phyloP scores from a whole-genome alignment of 768 basidiomycete genomes.

The Hypsizygus marmoreus region DNA sequence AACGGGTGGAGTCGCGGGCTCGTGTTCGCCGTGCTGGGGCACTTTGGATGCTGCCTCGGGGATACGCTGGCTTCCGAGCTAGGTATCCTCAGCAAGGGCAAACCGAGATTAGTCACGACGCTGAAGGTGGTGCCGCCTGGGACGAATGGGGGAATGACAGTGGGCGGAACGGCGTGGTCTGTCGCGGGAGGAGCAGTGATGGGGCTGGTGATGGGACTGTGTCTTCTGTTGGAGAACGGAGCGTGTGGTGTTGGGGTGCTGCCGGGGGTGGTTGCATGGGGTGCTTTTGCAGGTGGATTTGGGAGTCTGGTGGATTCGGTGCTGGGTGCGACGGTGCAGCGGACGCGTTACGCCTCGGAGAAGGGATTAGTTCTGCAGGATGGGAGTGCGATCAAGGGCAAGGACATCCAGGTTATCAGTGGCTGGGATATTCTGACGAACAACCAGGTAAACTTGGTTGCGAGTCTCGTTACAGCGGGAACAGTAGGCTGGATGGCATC shows the following conservation, averaged over 20 bases:
- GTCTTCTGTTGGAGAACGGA: constrained; percentile 63
- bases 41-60: constrained; percentile 86
- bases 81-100: constrained; percentile 75
- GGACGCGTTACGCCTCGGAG: constrained; percentile 68
- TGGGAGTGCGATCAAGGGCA: constrained; percentile 27
- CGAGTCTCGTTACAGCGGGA: constrained; percentile 36
- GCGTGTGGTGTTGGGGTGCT: constrained; percentile 50
- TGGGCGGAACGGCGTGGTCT: constrained; percentile 74
- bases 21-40: constrained; percentile 71
- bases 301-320: constrained; percentile 89
- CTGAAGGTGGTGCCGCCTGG: constrained; percentile 76
- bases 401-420: constrained; percentile 49
- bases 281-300: constrained; percentile 65
- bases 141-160: constrained; percentile 87
- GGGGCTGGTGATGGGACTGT: constrained; percentile 59
- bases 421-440: constrained; percentile 79
- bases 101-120: constrained; percentile 80
- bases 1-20: constrained; percentile 63
- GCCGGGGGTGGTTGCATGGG: constrained; percentile 54
- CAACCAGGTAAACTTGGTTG: constrained; percentile 61
- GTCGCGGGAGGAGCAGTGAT: constrained; percentile 72
- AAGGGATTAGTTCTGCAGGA: constrained; percentile 69
- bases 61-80: constrained; percentile 94
- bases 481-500: constrained; percentile 29
- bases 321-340: constrained; percentile 85